phyloP scores from a whole-genome alignment of 208 protist species.

The Trypanosoma boissoni region DNA sequence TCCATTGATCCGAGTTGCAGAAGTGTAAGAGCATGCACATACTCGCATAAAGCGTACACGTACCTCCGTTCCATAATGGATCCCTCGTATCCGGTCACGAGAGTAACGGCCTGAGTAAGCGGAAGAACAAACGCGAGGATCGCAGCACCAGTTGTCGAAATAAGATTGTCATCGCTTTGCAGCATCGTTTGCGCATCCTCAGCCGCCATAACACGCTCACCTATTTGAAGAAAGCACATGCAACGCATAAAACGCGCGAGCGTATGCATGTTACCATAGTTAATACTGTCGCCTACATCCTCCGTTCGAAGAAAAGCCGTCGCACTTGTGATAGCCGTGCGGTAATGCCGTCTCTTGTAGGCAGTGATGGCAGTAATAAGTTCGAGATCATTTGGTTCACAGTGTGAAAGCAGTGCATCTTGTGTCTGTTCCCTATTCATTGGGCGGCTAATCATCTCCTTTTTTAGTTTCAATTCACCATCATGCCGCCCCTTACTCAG shows the following conservation, averaged over 20 bases:
- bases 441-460: no score
- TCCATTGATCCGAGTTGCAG: slow-evolving; percentile 65
- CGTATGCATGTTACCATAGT: slow-evolving; percentile 12
- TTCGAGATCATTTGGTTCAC: slow-evolving; percentile 43
- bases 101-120: slow-evolving; percentile 35
- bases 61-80: slow-evolving; percentile 19
- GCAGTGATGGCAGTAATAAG: slow-evolving; percentile 59
- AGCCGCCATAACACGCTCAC: slow-evolving; percentile 49
- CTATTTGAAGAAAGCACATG: slow-evolving; percentile 46
- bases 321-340: slow-evolving; percentile 41
- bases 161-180: slow-evolving; percentile 19
- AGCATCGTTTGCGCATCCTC: slow-evolving; percentile 50
- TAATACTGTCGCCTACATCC: slow-evolving; percentile 1
- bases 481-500: no score
- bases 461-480: background rate
- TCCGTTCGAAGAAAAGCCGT: slow-evolving; percentile 16
- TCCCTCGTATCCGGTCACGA: slow-evolving; percentile 27
- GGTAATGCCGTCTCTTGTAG: slow-evolving; percentile 53
- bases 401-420: slow-evolving; percentile 48
- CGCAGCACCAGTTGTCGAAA: slow-evolving; percentile 39
- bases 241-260: slow-evolving; percentile 45
- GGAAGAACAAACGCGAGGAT: slow-evolving; percentile 58
- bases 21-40: slow-evolving; percentile 69
- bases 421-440: slow-evolving; percentile 36
- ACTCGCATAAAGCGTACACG: slow-evolving; percentile 46